These are phyloP conservation scores for Pythium guiyangense DNA, from an alignment of 352 stramenopile genomes.

Conservation along the genomic window DNA sequence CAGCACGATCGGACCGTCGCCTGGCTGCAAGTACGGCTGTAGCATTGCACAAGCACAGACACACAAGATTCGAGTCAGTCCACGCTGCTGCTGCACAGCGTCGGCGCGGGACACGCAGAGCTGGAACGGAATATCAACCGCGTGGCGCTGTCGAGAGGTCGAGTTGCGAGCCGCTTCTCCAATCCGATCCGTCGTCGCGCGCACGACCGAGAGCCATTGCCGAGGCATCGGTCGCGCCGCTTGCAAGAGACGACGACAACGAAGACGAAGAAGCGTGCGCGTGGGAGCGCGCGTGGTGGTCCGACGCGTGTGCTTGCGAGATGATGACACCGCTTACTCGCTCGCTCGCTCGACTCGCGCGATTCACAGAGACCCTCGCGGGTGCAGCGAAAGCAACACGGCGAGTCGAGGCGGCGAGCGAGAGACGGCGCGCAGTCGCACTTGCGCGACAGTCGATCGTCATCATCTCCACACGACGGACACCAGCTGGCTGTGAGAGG, in stretches of 20 bases:
- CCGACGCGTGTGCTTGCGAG: constrained; percentile 2
- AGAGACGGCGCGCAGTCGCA: no score
- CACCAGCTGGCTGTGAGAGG: constrained; percentile 2
- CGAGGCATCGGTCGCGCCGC: constrained; percentile 7
- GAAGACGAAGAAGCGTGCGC: constrained; percentile 4
- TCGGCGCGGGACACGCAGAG: constrained; percentile 1
- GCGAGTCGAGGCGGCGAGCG: neutral
- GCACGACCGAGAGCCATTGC: constrained; percentile 2
- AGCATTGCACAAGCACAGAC: constrained; percentile 13
- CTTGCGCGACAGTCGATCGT: neutral
- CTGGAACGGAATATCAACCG: constrained; percentile 28
- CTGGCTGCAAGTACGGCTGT: constrained; percentile 90
- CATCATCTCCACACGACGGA: constrained; percentile 9
- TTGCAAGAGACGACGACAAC: constrained; percentile 5
- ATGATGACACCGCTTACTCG: neutral
- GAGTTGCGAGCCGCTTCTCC: constrained; percentile 34
- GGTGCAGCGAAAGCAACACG: constrained; percentile 11
- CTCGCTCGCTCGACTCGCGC: constrained; percentile 4
- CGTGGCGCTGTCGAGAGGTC: constrained; percentile 32
- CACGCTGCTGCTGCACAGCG: constrained; percentile 11
- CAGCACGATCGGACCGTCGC: constrained; percentile 98
- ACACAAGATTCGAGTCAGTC: constrained; percentile 28
- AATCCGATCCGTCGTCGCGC: constrained; percentile 1
- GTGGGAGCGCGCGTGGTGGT: constrained; percentile 11
- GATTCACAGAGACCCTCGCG: constrained; percentile 10